A percentile compares a stretch with the other conserved stretches of the same genome.
phyloP scores from a whole-genome alignment of 2,329 filamentous ascomycete species.

The Eutypella sp. region DNA sequence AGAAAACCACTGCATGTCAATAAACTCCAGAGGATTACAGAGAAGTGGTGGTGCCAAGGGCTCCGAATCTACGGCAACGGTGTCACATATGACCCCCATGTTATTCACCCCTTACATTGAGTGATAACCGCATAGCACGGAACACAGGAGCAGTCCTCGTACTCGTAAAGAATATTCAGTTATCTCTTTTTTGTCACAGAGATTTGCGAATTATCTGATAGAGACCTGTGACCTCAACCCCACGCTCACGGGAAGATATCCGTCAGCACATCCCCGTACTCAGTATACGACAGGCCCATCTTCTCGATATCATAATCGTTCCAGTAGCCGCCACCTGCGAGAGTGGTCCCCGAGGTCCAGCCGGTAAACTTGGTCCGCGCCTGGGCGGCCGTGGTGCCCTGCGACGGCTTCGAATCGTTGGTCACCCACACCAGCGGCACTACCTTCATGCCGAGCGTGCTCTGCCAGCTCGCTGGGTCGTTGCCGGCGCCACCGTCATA shows the following conservation, averaged over 20 bases:
- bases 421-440: constrained; percentile 35
- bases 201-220: no score
- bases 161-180: no score
- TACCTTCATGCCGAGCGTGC: constrained; percentile 29
- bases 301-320: constrained; percentile 39
- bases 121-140: no score
- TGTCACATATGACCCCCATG: no score
- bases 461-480: constrained; percentile 30
- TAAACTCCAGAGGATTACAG: no score
- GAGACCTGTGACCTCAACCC: no score
- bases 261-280: constrained; percentile 6
- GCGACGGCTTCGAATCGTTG: constrained; percentile 34
- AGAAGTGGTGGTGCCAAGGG: no score
- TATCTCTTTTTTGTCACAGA: no score
- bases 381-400: constrained; percentile 28
- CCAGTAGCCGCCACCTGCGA: constrained; percentile 35
- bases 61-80: no score
- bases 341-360: constrained; percentile 21
- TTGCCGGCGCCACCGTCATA: constrained; percentile 36
- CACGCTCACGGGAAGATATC: constrained; percentile 17
- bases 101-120: no score
- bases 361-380: constrained; percentile 25
- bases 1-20: no score
- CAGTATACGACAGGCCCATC: constrained; percentile 30
- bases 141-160: no score